phyloP scores from a whole-genome alignment of 768 basidiomycete genomes.

The Trametes coccinea region DNA sequence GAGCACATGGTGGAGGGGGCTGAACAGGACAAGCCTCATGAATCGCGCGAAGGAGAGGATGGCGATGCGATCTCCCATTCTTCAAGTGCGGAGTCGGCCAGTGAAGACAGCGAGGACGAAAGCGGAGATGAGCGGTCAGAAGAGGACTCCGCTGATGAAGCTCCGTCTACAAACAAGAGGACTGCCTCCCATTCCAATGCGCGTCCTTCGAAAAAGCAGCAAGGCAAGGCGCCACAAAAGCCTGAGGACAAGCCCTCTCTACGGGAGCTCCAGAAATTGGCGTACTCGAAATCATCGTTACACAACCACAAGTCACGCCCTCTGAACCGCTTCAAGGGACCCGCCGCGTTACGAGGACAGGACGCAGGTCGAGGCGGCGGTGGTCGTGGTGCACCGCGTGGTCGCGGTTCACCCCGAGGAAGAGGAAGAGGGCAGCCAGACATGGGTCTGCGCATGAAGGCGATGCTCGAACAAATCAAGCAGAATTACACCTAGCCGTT shows the following conservation, averaged over 20 bases:
- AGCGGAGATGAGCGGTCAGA: constrained; percentile 18
- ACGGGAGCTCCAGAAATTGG: constrained; percentile 61
- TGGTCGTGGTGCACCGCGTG: constrained; percentile 39
- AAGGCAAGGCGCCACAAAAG: neutral
- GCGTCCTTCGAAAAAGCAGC: neutral
- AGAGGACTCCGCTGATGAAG: constrained; percentile 17
- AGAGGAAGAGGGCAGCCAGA: constrained; percentile 54
- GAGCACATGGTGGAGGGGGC: constrained; percentile 20
- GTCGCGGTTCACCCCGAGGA: constrained; percentile 23
- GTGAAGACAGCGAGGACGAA: neutral
- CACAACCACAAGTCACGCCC: constrained; percentile 58
- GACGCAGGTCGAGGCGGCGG: constrained; percentile 19
- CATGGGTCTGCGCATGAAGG: constrained; percentile 88
- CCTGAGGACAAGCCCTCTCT: constrained; percentile 38
- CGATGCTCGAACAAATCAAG: constrained; percentile 84
- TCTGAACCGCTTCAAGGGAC: constrained; percentile 33
- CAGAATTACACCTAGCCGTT: constrained; percentile 46
- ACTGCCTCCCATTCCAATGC: neutral
- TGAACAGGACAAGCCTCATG: constrained; percentile 1
- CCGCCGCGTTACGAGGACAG: constrained; percentile 18
- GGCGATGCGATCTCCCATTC: neutral
- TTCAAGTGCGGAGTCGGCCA: neutral
- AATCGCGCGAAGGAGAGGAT: constrained; percentile 1
- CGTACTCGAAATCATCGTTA: constrained; percentile 59
- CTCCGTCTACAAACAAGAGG: neutral